A percentile compares a stretch with the other conserved stretches of the same genome.
Conservation (phyloP, 345 rosid species). For the Mangifera indica region DNA sequence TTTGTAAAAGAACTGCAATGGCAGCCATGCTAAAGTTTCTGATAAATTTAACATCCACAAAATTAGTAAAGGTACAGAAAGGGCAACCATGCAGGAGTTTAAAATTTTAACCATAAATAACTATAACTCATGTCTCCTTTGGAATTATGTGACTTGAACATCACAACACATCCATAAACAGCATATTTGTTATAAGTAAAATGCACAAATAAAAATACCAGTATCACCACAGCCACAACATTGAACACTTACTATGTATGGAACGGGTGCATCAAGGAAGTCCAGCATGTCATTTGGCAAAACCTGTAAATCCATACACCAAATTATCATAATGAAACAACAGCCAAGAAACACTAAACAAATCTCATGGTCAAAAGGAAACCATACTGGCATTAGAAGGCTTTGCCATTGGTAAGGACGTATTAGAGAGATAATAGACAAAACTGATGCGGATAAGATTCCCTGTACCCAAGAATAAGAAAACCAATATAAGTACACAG, state of each 20-base stretch:
- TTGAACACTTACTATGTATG: slow-evolving; percentile 71
- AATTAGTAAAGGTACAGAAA: not conserved
- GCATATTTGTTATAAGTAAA: not conserved
- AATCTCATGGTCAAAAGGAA: slow-evolving; percentile 4
- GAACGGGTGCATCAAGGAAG: slow-evolving; percentile 95
- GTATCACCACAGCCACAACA: not conserved
- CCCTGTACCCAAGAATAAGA: slow-evolving; percentile 49
- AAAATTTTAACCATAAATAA: not conserved
- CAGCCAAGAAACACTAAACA: slow-evolving; percentile 1
- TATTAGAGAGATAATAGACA: slow-evolving; percentile 72
- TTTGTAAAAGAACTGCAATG: too few relatives aligned
- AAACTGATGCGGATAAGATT: slow-evolving; percentile 73
- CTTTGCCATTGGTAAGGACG: slow-evolving; percentile 98
- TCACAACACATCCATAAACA: not conserved
- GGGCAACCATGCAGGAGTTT: not conserved
- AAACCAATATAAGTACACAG: slow-evolving; percentile 10
- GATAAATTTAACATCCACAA: not conserved
- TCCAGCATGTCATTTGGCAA: slow-evolving; percentile 96
- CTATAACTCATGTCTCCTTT: not conserved
- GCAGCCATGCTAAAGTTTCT: too few relatives aligned
- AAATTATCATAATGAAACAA: slow-evolving; percentile 15
- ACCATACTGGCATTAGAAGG: slow-evolving; percentile 83
- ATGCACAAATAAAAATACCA: not conserved
- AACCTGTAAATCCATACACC: slow-evolving; percentile 50
- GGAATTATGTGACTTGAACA: not conserved